phyloP scores from a whole-genome alignment of 768 basidiomycete species.

The Xerocomus brunneocitrinus region DNA sequence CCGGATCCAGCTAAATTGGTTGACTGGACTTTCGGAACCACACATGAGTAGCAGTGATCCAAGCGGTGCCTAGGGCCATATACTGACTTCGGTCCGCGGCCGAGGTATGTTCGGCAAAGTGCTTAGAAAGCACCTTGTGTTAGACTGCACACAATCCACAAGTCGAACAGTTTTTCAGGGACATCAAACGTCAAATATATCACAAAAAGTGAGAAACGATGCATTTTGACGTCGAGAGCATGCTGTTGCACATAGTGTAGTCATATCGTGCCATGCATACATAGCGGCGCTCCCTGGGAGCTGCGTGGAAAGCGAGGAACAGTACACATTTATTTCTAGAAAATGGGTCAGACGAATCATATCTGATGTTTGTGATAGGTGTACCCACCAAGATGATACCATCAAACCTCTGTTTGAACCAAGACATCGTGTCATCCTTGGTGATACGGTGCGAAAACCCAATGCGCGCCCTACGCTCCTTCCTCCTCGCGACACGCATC shows the following conservation, averaged over 20 bases:
- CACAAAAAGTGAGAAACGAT: constrained; percentile 1
- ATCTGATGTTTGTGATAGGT: not conserved
- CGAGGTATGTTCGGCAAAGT: no score
- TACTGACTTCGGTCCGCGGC: no score
- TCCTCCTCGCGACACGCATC: constrained; percentile 84
- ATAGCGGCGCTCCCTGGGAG: constrained; percentile 6
- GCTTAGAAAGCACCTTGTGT: no score
- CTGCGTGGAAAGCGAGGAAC: not conserved
- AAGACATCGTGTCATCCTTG: constrained; percentile 94
- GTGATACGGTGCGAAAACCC: constrained; percentile 87
- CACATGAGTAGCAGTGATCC: no score
- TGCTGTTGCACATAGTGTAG: constrained; percentile 22
- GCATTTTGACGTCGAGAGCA: constrained; percentile 23
- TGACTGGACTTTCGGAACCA: no score
- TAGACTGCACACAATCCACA: not conserved
- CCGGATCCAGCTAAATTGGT: no score
- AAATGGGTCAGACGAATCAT: not conserved
- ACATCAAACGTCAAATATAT: not conserved
- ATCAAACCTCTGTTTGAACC: constrained; percentile 99
- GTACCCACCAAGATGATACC: constrained; percentile 86
- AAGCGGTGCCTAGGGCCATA: no score
- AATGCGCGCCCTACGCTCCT: constrained; percentile 80
- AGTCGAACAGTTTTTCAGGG: not conserved
- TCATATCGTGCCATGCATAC: constrained; percentile 27
- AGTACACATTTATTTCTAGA: constrained; percentile 25